phyloP scores from a whole-genome alignment of 305 asterid genomes.

The Fraxinus angustifolia region DNA sequence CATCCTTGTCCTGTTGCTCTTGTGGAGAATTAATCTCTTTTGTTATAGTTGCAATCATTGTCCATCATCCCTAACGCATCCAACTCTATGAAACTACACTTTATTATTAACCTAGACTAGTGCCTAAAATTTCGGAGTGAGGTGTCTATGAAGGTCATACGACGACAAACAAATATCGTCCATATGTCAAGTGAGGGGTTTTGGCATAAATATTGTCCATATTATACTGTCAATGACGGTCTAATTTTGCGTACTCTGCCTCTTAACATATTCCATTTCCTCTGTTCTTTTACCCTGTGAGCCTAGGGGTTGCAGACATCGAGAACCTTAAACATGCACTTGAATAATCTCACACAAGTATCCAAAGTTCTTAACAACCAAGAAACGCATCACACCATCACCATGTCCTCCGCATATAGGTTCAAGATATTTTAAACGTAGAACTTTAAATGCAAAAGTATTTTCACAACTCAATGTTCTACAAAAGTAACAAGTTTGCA shows the following conservation, averaged over 20 bases:
- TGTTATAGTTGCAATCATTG: too few relatives aligned
- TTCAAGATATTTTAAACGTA: neutral
- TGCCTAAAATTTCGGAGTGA: neutral
- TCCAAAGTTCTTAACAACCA: neutral
- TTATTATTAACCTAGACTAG: neutral
- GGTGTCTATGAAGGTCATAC: neutral
- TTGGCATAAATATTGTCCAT: neutral
- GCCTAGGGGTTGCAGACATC: neutral
- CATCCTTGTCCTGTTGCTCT: neutral
- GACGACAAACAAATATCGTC: neutral
- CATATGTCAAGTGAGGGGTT: neutral
- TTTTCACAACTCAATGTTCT: neutral
- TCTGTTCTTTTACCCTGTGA: neutral
- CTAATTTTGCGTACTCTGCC: neutral
- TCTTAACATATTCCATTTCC: neutral
- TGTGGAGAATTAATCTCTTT: neutral
- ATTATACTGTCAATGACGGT: too few relatives aligned
- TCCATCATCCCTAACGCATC: neutral
- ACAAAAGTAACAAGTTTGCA: slow-evolving; percentile 6
- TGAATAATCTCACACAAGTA: neutral
- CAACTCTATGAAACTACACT: too few relatives aligned
- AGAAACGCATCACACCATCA: neutral
- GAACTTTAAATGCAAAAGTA: neutral
- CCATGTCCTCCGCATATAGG: neutral
- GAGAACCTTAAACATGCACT: neutral